Evolutionary conservation across 768 basidiomycete species (phyloP), one percentile per base, ranked within the genome.

Genomic region (Suillus lakei): DNA sequence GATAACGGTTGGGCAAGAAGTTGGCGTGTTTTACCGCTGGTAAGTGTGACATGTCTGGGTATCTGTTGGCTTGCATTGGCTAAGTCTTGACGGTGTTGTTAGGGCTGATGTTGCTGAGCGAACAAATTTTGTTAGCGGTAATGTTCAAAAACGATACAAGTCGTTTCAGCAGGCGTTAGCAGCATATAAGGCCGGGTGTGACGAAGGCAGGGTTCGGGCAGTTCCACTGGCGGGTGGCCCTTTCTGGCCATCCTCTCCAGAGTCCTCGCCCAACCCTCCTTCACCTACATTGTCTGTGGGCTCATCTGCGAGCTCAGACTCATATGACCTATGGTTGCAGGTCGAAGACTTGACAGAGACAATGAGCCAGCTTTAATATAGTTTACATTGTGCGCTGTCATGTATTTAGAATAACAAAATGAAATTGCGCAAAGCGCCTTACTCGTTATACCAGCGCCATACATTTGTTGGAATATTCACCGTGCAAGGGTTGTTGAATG

Each of bases 291-390:
- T 15, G 12, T 26, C 46, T 50, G 23, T 50, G n/a, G 5, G 48
- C 26, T 61, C 60, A 28, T 30, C 21, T 36, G 46, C 5, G 13
- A 41, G 39, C 23, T 43, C 39, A 21, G 60, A 61, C 26, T 46
- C 12, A 13, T 12, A 48, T 48, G 60, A 46, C 26, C 60, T n/a
- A n/a, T 61, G 60, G 60, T 61, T 8, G 9, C 60, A 61, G 28
- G n/a, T 61, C 5, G 60, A 61, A 6, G 60, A 61, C 41, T 39
- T 61, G 38, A 23, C 43, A 2, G 51, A 53, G 51, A 30, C 51
- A 15, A 50, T 50, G 23, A 50, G 48, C 23, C 48, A 50, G 21
- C 46, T 48, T 10, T 23, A 46, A 46, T 23, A 23, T 46, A 48
- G 46, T 48, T 48, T 51, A 30, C 3, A 26, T 30, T 15, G 28